Evolutionary conservation across 495 filamentous ascomycete species (phyloP).

Genomic region (Penicillium canescens): DNA sequence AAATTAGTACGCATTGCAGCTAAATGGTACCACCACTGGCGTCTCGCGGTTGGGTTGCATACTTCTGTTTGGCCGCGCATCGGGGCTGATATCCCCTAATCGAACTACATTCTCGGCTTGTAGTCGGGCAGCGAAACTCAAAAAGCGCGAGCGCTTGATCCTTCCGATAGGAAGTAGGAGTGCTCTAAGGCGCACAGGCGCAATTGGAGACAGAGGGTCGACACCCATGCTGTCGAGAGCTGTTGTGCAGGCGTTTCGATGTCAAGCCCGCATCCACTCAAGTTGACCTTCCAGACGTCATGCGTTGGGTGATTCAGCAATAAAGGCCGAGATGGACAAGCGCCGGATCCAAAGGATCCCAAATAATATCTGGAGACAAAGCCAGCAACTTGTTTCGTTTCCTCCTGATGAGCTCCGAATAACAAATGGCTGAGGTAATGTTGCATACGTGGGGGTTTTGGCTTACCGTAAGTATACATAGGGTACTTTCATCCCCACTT

Average conservation of each 20-base stretch:
- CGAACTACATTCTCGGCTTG: slow-evolving; percentile 79
- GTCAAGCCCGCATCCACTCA: slow-evolving; percentile 39
- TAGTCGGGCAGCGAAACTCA: slow-evolving; percentile 74
- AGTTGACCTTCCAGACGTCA: slow-evolving; percentile 24
- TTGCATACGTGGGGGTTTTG: neutral
- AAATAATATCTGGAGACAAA: neutral
- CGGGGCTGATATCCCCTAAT: slow-evolving; percentile 87
- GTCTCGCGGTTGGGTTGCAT: slow-evolving; percentile 30
- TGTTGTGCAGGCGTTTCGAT: slow-evolving; percentile 30
- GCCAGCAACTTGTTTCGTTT: slow-evolving; percentile 2
- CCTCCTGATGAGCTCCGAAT: slow-evolving; percentile 7
- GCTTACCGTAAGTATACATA: neutral
- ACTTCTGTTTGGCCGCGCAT: slow-evolving; percentile 87
- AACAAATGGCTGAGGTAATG: slow-evolving; percentile 4
- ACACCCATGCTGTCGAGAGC: slow-evolving; percentile 67
- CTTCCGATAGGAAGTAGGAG: slow-evolving; percentile 82
- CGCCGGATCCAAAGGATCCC: neutral
- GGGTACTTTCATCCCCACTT: neutral
- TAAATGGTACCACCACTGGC: no score
- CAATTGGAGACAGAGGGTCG: slow-evolving; percentile 82
- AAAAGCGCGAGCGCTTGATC: slow-evolving; percentile 80
- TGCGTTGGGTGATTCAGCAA: slow-evolving; percentile 15
- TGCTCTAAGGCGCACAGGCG: slow-evolving; percentile 83
- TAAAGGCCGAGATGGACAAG: neutral
- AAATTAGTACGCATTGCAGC: slow-evolving; percentile 25